A percentile compares a stretch with the other conserved stretches of the same genome.
These are phyloP conservation scores for Entamoeba dispar DNA, from an alignment of 208 protist species.

Conservation along the genomic window DNA sequence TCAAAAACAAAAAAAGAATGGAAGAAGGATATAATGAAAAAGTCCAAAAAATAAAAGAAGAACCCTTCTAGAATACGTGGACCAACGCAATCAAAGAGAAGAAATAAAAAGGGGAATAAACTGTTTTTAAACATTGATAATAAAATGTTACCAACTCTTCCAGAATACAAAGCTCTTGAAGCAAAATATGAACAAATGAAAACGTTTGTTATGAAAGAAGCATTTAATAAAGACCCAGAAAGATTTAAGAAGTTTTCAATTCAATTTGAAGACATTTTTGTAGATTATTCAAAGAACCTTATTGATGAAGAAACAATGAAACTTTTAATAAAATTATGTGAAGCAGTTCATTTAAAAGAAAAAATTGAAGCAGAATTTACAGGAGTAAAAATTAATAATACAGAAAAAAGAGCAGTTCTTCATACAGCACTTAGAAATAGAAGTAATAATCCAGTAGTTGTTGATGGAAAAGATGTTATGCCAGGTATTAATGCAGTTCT, in stretches of 20 bases:
- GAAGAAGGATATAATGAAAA: no score
- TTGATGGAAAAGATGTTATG: constrained; percentile 76
- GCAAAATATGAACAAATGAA: not conserved
- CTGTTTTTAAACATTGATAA: not conserved
- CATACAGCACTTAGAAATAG: constrained; percentile 77
- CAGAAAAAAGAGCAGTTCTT: constrained; percentile 65
- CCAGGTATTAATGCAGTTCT: constrained; percentile 63
- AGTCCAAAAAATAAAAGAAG: no score
- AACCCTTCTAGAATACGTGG: no score
- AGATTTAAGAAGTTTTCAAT: not conserved
- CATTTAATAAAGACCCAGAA: not conserved
- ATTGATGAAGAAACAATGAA: constrained; percentile 66
- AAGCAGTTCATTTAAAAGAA: constrained; percentile 36
- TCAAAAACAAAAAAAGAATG: no score
- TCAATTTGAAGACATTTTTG: constrained; percentile 47
- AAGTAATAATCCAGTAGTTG: constrained; percentile 42
- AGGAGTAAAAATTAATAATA: constrained; percentile 77
- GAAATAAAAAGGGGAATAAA: no score
- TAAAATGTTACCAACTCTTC: not conserved
- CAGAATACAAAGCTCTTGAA: not conserved
- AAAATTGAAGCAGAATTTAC: constrained; percentile 53
- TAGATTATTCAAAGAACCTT: constrained; percentile 80
- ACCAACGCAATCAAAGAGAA: no score
- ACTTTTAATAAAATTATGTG: constrained; percentile 51
- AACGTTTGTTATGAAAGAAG: not conserved